phyloP scores from a whole-genome alignment of 1,284 basidiomycete species.

The Tilletia setariae region DNA sequence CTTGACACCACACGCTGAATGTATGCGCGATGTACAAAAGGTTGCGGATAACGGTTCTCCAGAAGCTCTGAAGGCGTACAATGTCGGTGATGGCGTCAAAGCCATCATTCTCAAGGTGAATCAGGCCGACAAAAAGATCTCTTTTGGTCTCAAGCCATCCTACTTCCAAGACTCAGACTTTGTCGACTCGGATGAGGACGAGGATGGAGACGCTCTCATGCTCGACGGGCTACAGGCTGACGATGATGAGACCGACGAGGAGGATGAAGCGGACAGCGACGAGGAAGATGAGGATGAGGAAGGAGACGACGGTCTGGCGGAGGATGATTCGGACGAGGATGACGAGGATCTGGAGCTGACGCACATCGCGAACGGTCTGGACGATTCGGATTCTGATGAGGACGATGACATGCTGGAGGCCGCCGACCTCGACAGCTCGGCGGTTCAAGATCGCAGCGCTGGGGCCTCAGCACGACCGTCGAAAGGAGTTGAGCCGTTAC shows the following conservation, averaged over 20 bases:
- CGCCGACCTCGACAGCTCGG: conserved; percentile 36
- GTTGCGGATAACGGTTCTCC: conserved; percentile 73
- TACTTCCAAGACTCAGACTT: conserved; percentile 64
- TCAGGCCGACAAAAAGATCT: conserved; percentile 71
- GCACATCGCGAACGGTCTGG: conserved; percentile 35
- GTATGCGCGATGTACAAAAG: conserved; percentile 60
- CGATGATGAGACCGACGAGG: conserved; percentile 29
- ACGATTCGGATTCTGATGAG: conserved; percentile 50
- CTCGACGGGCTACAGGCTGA: conserved; percentile 17
- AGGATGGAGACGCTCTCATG: conserved; percentile 54
- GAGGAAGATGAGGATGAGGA: conserved; percentile 23
- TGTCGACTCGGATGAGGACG: conserved; percentile 53
- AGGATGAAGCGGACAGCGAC: conserved; percentile 22
- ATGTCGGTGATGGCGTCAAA: conserved; percentile 80
- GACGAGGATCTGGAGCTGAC: conserved; percentile 21
- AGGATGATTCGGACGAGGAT: conserved; percentile 32
- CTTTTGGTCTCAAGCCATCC: conserved; percentile 84
- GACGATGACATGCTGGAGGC: conserved; percentile 41
- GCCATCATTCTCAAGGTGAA: conserved; percentile 74
- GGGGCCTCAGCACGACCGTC: not conserved
- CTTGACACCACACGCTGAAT: not conserved
- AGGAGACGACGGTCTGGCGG: conserved; percentile 18
- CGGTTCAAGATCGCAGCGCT: too few species aligned
- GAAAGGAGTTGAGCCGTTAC: conserved; percentile 46
- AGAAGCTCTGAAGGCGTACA: conserved; percentile 75